Conservation (phyloP, 2,329 filamentous ascomycete species). For the Colletotrichum sp. region DNA sequence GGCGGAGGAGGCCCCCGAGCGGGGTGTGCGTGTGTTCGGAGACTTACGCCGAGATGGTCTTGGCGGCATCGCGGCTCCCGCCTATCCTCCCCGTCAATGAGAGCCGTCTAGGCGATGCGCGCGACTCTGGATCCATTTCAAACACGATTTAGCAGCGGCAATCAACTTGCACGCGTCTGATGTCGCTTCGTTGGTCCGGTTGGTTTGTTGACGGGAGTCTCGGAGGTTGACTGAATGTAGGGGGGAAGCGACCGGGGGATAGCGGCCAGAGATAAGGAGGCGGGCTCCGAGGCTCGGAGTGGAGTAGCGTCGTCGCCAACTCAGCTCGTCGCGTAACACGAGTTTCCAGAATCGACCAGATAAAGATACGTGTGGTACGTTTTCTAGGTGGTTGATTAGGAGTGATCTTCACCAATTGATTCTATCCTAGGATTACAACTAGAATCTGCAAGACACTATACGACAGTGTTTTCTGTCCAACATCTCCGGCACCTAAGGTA, state of each 20-base stretch:
- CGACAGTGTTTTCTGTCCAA: neutral
- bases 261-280: neutral
- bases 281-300: conserved; percentile 3
- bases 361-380: neutral
- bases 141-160: too few species aligned
- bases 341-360: neutral
- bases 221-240: neutral
- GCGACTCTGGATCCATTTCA: neutral
- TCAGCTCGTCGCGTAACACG: neutral
- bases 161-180: neutral
- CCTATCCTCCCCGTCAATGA: neutral
- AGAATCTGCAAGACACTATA: neutral
- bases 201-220: neutral
- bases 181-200: neutral
- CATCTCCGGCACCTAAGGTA: neutral
- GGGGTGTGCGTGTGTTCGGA: neutral
- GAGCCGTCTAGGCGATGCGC: neutral
- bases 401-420: too few species aligned
- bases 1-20: neutral
- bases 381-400: neutral
- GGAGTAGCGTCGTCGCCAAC: neutral
- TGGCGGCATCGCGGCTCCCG: neutral
- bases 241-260: neutral
- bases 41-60: conserved; percentile 17
- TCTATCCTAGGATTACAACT: too few species aligned